Evolutionary conservation across 106 monocot species (phyloP).

Genomic region (Vanilla planifolia): DNA sequence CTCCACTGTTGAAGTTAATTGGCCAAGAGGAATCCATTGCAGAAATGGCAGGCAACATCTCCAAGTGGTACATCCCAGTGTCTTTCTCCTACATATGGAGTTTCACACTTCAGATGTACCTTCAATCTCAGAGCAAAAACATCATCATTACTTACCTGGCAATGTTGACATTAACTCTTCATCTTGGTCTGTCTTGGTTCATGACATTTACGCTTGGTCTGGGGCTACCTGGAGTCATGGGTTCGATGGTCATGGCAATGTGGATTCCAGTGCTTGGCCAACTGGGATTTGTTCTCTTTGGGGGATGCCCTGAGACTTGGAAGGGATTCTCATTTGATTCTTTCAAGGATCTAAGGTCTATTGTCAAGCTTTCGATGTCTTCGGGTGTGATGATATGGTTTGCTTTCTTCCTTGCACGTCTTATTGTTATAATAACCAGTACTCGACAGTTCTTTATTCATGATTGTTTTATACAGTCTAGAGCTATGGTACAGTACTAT

Average conservation of each 20-base stretch:
- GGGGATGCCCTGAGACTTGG: constrained; percentile 55
- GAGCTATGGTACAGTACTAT: constrained; percentile 78
- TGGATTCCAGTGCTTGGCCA: constrained; percentile 45
- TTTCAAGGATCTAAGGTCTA: constrained; percentile 28
- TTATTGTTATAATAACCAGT: too few relatives aligned
- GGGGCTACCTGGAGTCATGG: constrained; percentile 38
- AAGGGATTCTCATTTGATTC: constrained; percentile 36
- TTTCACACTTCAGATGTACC: constrained; percentile 66
- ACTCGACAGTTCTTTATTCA: too few relatives aligned
- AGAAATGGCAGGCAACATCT: constrained; percentile 28
- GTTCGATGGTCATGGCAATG: constrained; percentile 31
- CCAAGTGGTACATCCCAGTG: constrained; percentile 52
- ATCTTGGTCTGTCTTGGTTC: constrained; percentile 42
- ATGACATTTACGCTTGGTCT: constrained; percentile 10
- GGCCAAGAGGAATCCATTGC: constrained; percentile 44
- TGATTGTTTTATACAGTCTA: constrained; percentile 22
- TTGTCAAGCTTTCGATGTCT: constrained; percentile 56
- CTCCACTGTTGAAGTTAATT: constrained; percentile 35
- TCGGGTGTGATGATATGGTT: constrained; percentile 86
- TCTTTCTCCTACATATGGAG: constrained; percentile 43
- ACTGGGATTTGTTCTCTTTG: constrained; percentile 29
- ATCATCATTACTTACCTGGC: constrained; percentile 33
- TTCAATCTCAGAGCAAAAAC: constrained; percentile 62
- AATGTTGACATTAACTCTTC: constrained; percentile 16
- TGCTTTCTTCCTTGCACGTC: background rate